phyloP scores from a whole-genome alignment of 352 stramenopile species.

The Phytophthora vignae region DNA sequence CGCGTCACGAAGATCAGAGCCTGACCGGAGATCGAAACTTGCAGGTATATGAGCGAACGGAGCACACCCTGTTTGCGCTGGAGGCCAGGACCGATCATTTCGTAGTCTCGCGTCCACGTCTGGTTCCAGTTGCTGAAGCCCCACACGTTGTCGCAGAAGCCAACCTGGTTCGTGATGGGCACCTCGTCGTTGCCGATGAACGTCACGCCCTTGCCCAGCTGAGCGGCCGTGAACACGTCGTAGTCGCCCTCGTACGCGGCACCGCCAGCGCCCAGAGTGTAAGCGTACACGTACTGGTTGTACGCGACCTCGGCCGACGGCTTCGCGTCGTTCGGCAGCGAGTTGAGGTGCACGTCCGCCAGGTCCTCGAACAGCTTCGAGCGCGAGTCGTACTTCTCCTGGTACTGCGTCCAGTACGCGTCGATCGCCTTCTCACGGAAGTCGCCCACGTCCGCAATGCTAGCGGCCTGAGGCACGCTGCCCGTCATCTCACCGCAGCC shows the following conservation, averaged over 20 bases:
- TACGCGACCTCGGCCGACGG: constrained; percentile 54
- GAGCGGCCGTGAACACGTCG: constrained; percentile 53
- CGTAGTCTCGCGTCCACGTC: constrained; percentile 69
- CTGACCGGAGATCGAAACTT: constrained; percentile 80
- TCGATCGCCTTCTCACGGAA: constrained; percentile 53
- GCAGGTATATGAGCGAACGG: constrained; percentile 71
- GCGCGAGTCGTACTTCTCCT: constrained; percentile 56
- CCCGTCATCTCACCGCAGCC: constrained; percentile 72
- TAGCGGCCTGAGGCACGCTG: constrained; percentile 49
- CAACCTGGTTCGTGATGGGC: constrained; percentile 69
- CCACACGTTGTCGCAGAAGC: constrained; percentile 77
- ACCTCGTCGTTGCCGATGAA: constrained; percentile 71
- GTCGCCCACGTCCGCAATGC: constrained; percentile 40
- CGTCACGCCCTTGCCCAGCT: constrained; percentile 53
- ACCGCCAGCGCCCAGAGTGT: constrained; percentile 51
- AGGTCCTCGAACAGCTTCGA: constrained; percentile 62
- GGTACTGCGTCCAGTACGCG: constrained; percentile 54
- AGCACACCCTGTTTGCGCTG: constrained; percentile 78
- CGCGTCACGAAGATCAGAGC: constrained; percentile 80
- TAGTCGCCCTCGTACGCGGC: constrained; percentile 43
- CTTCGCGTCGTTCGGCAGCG: constrained; percentile 47
- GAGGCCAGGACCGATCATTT: constrained; percentile 66
- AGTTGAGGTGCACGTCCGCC: constrained; percentile 59
- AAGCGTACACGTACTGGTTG: constrained; percentile 68
- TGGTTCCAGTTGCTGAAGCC: constrained; percentile 75